Base-by-base conservation (phyloP, 1,139 yeast species). In the Oligophagozyma castellii region DNA sequence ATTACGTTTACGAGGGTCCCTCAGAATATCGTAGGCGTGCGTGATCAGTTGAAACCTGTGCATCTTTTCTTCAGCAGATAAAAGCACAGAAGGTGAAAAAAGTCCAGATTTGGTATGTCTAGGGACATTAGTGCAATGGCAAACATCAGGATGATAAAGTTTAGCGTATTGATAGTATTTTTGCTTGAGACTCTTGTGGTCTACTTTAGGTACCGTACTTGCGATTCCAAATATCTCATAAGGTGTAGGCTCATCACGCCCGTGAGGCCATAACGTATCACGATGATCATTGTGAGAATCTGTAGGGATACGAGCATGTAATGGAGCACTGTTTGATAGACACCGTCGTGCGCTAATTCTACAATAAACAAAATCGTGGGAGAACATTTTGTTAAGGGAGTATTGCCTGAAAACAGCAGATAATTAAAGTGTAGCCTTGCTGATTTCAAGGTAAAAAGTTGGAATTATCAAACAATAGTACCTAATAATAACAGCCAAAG, bases 141-240 rank as follows among this genome's bases (percentile, higher is more conserved):
- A 51, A 4, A 75, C 56, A 55, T 89, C 98, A 0, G 98, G 96
- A 46, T 89, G 96, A 46, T 89, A 86, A 5, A 73, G 48, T 51
- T 80, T 83, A 11, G 92, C 89, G 32, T 73, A 65, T 32, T 67
- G 63, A 41, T 67, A 65, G 49, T 80, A 86, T 24, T 60, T 60
- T 20, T 53, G 39, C 46, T 76, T 75, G 33, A 86, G 49, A 12
- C 14, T 53, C 42, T 28, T 56, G 52, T 31, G 50, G 43, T 41
- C 65, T 59, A 38, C 70, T 58, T 18, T 33, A 26, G 14, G 23
- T 23, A 29, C 23, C 22, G 23, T 28, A 11, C 26, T 37, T n/a
- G 58, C 55, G 15, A 77, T 48, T 12, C 67, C 67, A 37, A 84
- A 70, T 8, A 84, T 64, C 29, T 81, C 86, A 45, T 77, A 77